Conservation (phyloP, 306 rosid species). For the Quercus robur region DNA sequence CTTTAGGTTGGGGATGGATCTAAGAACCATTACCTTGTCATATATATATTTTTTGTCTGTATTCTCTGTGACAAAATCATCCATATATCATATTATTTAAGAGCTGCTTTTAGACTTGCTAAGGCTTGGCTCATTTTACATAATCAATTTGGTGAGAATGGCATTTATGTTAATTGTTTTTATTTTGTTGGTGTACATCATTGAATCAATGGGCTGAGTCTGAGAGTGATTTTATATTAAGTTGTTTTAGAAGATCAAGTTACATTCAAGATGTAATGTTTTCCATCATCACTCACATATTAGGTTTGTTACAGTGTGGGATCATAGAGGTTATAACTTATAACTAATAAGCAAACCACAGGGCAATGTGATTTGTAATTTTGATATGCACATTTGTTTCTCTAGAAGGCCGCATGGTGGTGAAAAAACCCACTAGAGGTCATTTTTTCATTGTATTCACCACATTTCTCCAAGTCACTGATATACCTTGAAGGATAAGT, state of each 20-base stretch:
- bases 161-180: neutral
- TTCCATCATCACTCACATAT: too few relatives aligned
- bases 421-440: too few relatives aligned
- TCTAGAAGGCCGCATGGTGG: too few relatives aligned
- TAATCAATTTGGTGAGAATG: constrained; percentile 5
- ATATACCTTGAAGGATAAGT: too few relatives aligned
- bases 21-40: constrained; percentile 38
- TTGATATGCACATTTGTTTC: too few relatives aligned
- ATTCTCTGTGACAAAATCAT: constrained; percentile 37
- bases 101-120: constrained; percentile 33
- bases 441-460: too few relatives aligned
- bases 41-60: constrained; percentile 24
- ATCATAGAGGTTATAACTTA: too few relatives aligned
- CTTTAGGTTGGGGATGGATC: constrained; percentile 45
- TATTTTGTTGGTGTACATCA: neutral
- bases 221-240: neutral
- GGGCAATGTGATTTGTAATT: too few relatives aligned
- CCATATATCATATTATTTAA: constrained; percentile 36
- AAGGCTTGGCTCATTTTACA: constrained; percentile 15
- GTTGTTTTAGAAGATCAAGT: neutral
- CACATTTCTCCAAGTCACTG: too few relatives aligned
- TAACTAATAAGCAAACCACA: too few relatives aligned
- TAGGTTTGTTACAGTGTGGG: too few relatives aligned
- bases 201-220: neutral
- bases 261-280: too few relatives aligned